Evolutionary conservation across 176 grass and related monocot genomes (phyloP), one percentile per base, ranked within the genome.

Genomic region (Oropetium thomaeum): DNA sequence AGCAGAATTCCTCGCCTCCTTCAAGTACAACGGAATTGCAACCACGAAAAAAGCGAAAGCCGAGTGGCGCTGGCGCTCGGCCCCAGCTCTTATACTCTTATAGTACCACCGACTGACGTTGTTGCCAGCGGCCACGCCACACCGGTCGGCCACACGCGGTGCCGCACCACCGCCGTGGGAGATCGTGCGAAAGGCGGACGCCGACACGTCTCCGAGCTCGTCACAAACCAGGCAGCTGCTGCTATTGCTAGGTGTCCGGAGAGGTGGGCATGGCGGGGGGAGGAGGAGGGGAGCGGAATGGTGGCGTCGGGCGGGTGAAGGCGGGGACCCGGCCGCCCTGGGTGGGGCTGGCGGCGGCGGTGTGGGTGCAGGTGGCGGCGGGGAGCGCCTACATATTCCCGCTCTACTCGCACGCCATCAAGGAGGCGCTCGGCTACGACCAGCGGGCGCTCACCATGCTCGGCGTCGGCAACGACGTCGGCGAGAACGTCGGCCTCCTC

Each of bases 291-390:
- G 67, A 0, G 28, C 33, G 5, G 27, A 12, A 22, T 40, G 57
- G 10, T 57, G 29, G 15, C 80, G 53, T 53, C 34, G 80, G 62
- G 15, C 44, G 12, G 76, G 85, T 98, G 71, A 94, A 93, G 86
- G 81, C 54, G 41, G 91, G 91, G 49, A 95, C 87, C 64, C 78
- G 96, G 68, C 96, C 91, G 28, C 91, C 91, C 41, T 98, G 96
- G 96, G 81, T 98, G 54, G 96, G 95, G 49, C 84, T 98, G 65
- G 96, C 86, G 51, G 89, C 96, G 34, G 89, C 91, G 47, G 91
- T 87, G 57, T 95, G 91, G 96, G 89, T 95, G 79, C 89, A 92
- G 89, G 84, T 99, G 71, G 96, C 87, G 8, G 95, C 91, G 10
- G 95, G 95, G 28, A 92, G 81, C 43, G 95, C 67, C 0, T 98